These are phyloP conservation scores for Lithospermum erythrorhizon DNA, from an alignment of 257 asterid genomes.

Conservation along the genomic window DNA sequence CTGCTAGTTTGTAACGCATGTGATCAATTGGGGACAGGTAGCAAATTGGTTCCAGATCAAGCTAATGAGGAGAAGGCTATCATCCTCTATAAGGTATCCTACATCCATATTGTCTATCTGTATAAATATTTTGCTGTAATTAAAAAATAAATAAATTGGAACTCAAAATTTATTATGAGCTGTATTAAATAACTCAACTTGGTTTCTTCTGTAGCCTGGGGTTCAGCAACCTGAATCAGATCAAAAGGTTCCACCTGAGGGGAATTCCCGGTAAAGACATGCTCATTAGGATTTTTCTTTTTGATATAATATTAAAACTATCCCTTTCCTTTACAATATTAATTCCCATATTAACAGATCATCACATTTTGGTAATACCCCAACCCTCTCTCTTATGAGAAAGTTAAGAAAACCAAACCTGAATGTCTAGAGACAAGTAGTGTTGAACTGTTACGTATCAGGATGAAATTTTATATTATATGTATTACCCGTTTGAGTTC, in stretches of 20 bases:
- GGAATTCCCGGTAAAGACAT: conserved; percentile 49
- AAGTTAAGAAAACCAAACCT: background rate
- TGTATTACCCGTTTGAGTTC: background rate
- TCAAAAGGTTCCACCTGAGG: conserved; percentile 40
- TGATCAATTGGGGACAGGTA: conserved; percentile 37
- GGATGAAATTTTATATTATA: background rate
- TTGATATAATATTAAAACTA: background rate
- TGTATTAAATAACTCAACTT: background rate
- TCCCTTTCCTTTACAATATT: too few species aligned
- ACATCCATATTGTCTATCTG: conserved; percentile 12
- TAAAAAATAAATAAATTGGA: background rate
- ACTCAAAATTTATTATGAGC: conserved; percentile 9
- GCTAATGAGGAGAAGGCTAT: conserved; percentile 69
- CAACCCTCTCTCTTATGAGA: background rate
- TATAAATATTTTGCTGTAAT: background rate
- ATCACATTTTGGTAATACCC: too few species aligned
- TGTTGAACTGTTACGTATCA: background rate
- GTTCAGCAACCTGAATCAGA: conserved; percentile 38
- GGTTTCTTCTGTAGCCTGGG: conserved; percentile 54
- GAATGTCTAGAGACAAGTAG: background rate
- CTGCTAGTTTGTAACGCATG: conserved; percentile 12
- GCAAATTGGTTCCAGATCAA: conserved; percentile 25
- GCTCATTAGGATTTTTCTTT: background rate
- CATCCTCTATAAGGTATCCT: conserved; percentile 67
- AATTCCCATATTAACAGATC: background rate